phyloP scores from a whole-genome alignment of 2,329 filamentous ascomycete species.

The Alternaria hordeiaustralica region DNA sequence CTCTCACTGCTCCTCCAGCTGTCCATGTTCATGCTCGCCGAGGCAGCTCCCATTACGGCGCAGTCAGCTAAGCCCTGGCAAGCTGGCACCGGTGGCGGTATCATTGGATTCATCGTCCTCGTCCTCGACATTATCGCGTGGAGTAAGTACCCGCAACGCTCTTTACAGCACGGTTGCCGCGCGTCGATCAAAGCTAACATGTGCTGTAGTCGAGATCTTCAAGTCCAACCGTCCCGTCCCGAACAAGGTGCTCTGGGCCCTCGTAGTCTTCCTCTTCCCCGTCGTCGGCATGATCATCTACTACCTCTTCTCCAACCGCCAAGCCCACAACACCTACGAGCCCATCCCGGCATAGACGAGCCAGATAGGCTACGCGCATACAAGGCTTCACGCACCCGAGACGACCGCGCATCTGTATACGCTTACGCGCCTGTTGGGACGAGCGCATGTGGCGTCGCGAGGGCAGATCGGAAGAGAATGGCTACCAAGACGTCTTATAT shows the following conservation, averaged over 20 bases:
- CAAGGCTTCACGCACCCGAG: not conserved
- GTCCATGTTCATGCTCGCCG: slow-evolving; percentile 58
- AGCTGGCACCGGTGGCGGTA: slow-evolving; percentile 67
- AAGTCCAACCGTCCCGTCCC: slow-evolving; percentile 66
- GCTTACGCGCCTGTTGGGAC: not conserved
- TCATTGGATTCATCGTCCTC: slow-evolving; percentile 67
- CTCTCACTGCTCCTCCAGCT: slow-evolving; percentile 61
- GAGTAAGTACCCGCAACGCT: slow-evolving; percentile 54
- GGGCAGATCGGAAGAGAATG: not conserved
- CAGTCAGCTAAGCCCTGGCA: slow-evolving; percentile 58
- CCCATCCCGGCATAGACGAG: slow-evolving; percentile 45
- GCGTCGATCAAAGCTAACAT: slow-evolving; percentile 21
- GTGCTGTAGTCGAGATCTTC: slow-evolving; percentile 64
- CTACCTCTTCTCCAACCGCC: slow-evolving; percentile 69
- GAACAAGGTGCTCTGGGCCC: slow-evolving; percentile 67
- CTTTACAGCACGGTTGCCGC: not conserved
- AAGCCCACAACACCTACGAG: slow-evolving; percentile 64
- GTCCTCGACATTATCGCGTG: slow-evolving; percentile 69
- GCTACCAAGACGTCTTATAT: not conserved
- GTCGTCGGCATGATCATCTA: slow-evolving; percentile 68
- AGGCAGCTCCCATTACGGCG: slow-evolving; percentile 55
- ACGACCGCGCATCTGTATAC: too few species aligned
- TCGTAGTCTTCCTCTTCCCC: slow-evolving; percentile 70
- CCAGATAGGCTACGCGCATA: not conserved
- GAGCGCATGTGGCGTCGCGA: not conserved